Conservation (phyloP, 345 rosid genomes). For the Moricandia moricandioides region DNA sequence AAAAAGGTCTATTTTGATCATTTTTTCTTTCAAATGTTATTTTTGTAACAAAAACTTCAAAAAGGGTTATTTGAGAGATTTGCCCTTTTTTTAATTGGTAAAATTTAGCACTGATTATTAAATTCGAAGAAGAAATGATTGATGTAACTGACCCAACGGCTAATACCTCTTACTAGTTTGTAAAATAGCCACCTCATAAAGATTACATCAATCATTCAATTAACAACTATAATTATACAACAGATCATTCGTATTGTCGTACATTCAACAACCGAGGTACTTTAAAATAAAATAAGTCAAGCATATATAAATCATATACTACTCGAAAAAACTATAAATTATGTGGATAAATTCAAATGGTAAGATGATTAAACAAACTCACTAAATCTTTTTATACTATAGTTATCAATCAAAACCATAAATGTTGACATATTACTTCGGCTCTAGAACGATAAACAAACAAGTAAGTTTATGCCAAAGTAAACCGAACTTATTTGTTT, state of each 20-base stretch:
- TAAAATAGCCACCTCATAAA: neutral
- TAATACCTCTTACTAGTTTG: too few relatives aligned
- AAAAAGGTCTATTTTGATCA: too few relatives aligned
- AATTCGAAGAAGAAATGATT: too few relatives aligned
- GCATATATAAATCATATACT: neutral
- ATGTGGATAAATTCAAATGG: neutral
- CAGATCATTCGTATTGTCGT: neutral
- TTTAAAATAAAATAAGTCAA: neutral
- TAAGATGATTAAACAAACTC: neutral
- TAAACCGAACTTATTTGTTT: neutral
- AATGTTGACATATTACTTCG: too few relatives aligned
- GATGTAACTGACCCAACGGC: too few relatives aligned
- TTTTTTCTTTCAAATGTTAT: too few relatives aligned
- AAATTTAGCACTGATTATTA: too few relatives aligned
- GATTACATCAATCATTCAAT: slow-evolving; percentile 6
- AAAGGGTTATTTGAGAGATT: too few relatives aligned
- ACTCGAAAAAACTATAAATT: neutral
- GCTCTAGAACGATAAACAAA: neutral
- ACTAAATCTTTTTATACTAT: neutral
- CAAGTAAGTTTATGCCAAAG: neutral
- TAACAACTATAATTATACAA: neutral
- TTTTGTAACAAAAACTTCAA: too few relatives aligned
- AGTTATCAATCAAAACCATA: too few relatives aligned
- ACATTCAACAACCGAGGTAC: slow-evolving; percentile 6
- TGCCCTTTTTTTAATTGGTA: too few relatives aligned